Base-by-base conservation (phyloP, 108 stramenopile genomes). In the Craspedostauros australis region DNA sequence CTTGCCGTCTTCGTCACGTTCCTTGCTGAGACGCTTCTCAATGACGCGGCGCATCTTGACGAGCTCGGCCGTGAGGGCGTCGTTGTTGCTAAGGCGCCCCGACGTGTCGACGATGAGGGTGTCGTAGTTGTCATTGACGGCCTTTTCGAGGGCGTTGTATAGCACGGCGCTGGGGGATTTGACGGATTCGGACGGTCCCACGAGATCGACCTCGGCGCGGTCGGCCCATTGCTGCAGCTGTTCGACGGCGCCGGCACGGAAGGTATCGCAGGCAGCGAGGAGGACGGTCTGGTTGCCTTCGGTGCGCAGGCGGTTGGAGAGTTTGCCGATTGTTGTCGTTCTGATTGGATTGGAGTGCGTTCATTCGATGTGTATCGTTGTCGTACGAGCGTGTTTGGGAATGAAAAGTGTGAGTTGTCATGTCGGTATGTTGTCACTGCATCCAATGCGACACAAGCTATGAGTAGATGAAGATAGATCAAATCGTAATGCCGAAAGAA, bases 251-350 rank as follows among this genome's bases (percentile, higher is more conserved):
- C 93, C 96, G 2, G 96, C 96, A 19, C 96, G 87, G 54, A 93
- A 97, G 19, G 96, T 97, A 73, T 97, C 94, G 50, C 93, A 94
- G 14, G 94, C 94, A 3, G 93, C 94, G 37, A 97, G 15, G 21
- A 95, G 56, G 11, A 95, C 92, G 19, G 75, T 91, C 57, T 85
- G 81, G n/a, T 79, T 72, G 5, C 86, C 81, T 42, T 95, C 93
- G 9, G 56, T 61, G 27, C 66, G 46, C 4, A 97, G 57, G 15
- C 93, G 82, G 62, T 84, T 56, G 5, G 96, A 94, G 21, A 95
- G 51, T 77, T 97, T 97, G n/a, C 94, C 96, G 39, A 95, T 90
- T 23, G 95, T 92, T 1, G 95, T 95, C 5, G 46, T 48, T 8
- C 50, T 37, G 8, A 8, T 18, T 6, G 19, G 9, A 8, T 4